Percentiles rank a stretch among this genome's conserved stretches.
phyloP scores from a whole-genome alignment of 495 filamentous ascomycete genomes.

The Amorphotheca resinae region DNA sequence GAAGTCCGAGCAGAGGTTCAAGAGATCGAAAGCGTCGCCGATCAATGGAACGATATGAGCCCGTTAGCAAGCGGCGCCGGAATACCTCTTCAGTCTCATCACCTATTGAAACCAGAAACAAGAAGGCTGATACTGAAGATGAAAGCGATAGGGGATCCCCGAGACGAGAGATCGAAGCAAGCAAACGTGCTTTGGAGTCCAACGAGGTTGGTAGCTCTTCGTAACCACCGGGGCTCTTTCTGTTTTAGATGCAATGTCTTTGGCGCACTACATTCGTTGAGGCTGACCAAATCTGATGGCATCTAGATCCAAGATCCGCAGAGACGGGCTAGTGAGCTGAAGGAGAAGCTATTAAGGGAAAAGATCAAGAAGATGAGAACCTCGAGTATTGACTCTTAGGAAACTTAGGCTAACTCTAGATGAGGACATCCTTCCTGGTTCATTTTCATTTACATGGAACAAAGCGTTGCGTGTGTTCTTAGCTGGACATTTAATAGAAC shows the following conservation, averaged over 20 bases:
- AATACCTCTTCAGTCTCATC: slow-evolving; percentile 25
- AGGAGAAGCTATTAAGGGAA: slow-evolving; percentile 55
- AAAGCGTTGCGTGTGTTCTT: neutral
- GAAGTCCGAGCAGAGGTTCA: slow-evolving; percentile 24
- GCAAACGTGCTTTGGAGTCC: slow-evolving; percentile 9
- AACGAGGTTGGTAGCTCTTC: slow-evolving; percentile 40
- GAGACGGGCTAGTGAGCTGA: slow-evolving; percentile 41
- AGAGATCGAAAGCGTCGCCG: slow-evolving; percentile 37
- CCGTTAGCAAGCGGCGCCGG: slow-evolving; percentile 28
- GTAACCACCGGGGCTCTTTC: slow-evolving; percentile 18
- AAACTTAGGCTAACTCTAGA: slow-evolving; percentile 25
- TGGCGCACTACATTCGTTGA: slow-evolving; percentile 4
- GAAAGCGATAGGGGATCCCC: slow-evolving; percentile 34
- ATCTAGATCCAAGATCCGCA: slow-evolving; percentile 30
- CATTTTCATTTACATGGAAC: slow-evolving; percentile 7
- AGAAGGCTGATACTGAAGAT: slow-evolving; percentile 48
- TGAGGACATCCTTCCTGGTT: slow-evolving; percentile 34
- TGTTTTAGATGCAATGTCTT: neutral
- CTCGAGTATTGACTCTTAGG: slow-evolving; percentile 31
- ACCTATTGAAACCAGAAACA: slow-evolving; percentile 18
- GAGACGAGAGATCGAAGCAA: slow-evolving; percentile 4
- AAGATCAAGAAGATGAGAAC: slow-evolving; percentile 53
- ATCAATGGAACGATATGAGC: slow-evolving; percentile 40
- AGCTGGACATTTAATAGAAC: too few relatives aligned
- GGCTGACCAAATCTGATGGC: slow-evolving; percentile 14